Evolutionary conservation across 176 grass and related monocot species (phyloP).

Genomic region (Oryza brachyantha): DNA sequence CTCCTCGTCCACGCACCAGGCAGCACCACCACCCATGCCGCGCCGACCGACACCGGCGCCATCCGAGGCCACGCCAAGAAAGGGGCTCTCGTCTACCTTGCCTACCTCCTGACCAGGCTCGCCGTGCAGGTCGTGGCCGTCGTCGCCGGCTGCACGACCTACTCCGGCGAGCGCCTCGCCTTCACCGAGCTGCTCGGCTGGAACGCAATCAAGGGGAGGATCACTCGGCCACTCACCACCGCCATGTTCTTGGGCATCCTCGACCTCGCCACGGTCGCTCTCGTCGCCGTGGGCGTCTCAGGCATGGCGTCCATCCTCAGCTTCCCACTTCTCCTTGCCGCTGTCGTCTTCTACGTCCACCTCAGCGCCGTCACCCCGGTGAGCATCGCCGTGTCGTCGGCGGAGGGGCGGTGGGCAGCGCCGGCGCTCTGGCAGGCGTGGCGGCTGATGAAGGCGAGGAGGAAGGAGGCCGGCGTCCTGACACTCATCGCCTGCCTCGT

Average conservation of each 20-base stretch:
- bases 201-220: neutral
- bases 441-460: conserved; percentile 12
- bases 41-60: no score
- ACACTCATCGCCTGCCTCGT: neutral
- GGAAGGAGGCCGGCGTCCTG: conserved; percentile 16
- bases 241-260: neutral
- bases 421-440: neutral
- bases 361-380: neutral
- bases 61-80: neutral
- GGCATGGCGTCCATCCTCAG: neutral
- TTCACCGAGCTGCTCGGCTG: neutral
- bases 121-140: neutral
- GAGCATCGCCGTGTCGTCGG: neutral
- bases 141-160: neutral
- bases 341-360: neutral
- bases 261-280: neutral
- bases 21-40: neutral
- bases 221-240: neutral
- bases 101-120: conserved; percentile 22
- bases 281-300: neutral
- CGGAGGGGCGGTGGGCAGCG: neutral
- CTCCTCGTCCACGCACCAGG: neutral
- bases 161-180: neutral
- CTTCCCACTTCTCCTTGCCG: neutral
- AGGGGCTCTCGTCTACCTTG: conserved; percentile 25